Base-by-base conservation (phyloP, 371 early-diverging fungal species). In the Circinella umbellata region DNA sequence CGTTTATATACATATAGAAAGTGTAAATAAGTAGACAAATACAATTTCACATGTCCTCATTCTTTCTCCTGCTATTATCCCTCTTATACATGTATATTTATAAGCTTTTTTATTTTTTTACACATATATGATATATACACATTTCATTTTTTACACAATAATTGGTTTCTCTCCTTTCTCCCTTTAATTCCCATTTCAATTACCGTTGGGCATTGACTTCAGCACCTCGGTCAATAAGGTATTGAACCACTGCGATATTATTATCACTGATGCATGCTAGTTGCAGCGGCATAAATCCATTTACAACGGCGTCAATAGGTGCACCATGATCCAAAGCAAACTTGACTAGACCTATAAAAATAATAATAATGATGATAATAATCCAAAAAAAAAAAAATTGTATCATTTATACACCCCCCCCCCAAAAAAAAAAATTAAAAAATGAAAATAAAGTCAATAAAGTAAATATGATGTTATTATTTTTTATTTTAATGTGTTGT, bases 271-370 rank as follows among this genome's bases (percentile, higher is more conserved):
- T 83, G 64, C 91, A 90, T 9, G 93, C 93, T 9, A 89, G 76
- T 74, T 92, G 93, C 53, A 92, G 82, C 18, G 92, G 87, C 76
- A 86, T 85, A 42, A 90, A 85, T 2, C 93, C 93, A 70, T 88
- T 90, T 27, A 88, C 77, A 17, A 90, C 86, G 15, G 90, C 86
- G 69, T 91, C 90, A 66, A 91, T 86, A 10, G 87, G 79, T 68
- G 90, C 91, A 46, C 93, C 93, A 69, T 88, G 86, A 63, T 90
- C 90, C 11, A 90, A 69, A n/a, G 90, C 90, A 75, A 90, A 90
- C 76, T 90, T 90, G 65, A 90, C 88, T 39, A 90, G 83, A 13
- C 89, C 89, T 88, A 69, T 14, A 15, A n/a, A 35, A 34, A 27
- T 27, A 27, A 27, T 27, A 27, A 27, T 27, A 27, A 27, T 27